Base-by-base conservation (phyloP, 768 basidiomycete genomes). In the Kwoniella bestiolae region DNA sequence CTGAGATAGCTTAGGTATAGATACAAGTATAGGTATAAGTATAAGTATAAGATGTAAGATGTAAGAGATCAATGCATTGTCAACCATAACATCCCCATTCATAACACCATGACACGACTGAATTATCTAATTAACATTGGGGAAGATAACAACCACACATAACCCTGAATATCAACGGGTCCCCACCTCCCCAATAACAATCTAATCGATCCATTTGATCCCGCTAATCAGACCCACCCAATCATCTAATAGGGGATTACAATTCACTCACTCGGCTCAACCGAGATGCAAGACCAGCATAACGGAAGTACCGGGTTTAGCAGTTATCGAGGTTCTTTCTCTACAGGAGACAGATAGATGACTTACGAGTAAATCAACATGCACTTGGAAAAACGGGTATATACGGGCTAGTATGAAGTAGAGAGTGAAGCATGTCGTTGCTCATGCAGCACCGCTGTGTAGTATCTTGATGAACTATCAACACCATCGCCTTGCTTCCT, bases 151-250 rank as follows among this genome's bases (percentile, higher is more conserved):
- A 55, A 14, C 12, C 12, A 35, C 49, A 25, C 8, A 34, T 26
- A 51, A 28, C 52, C 52, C 31, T 28, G 31, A 23, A 11, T 23
- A 6, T 1, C 1, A 35, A 55, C 52, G 52, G 52, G 52, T 23
- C 21, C 52, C 52, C 52, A 55, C 52, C 34, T 55, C 41, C 56
- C 56, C 56, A 56, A 56, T n/a, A n/a, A 28, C 6, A 56, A 47
- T 47, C 56, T 47, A 58, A 44, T 58, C 41, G 34, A 44, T n/a
- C 41, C n/a, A 44, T 58, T 58, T 58, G 45, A 58, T 58, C 38
- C 38, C 56, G 38, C 56, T 47, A 47, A 58, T 58, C 23, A 41
- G 5, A 9, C 31, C 32, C 25, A 38, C 32, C 34, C 52, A 34
- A 34, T 55, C 9, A 34, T 35, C 29, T 16, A 21, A 55, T n/a